Evolutionary conservation across 495 filamentous ascomycete species (phyloP), one percentile per base, ranked within the genome.

Genomic region (Tuber aestivum): DNA sequence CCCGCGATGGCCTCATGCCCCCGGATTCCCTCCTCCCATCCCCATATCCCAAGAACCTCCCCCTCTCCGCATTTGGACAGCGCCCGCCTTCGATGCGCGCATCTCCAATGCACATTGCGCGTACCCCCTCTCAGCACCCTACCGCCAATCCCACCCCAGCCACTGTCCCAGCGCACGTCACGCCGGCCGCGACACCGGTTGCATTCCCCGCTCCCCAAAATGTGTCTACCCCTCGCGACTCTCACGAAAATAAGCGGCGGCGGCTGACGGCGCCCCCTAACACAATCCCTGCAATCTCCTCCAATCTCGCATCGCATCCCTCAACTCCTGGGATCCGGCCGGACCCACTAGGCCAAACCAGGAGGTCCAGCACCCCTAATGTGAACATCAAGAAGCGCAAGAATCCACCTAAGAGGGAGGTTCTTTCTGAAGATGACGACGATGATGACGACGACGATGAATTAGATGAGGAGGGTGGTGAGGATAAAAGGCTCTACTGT

Each of bases 401-500:
- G 77, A 78, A 74, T 74, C 80, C 81, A 50, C 77, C 77, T 56
- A 82, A 82, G 74, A 72, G 80, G 70, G 80, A 82, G 70, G 32
- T 77, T 12, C 77, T 80, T 76, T 78, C 80, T 68, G 80, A 80
- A 48, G 83, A 65, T 32, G 83, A 84, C 56, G 86, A 86, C 7
- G 89, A 87, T 38, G 90, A 92, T n/a, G n/a, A n/a, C 74, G 86
- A 90, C 45, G 91, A 89, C 45, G 89, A 90, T 48, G 92, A 92
- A 18, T 88, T 91, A 1, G 92, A 92, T 44, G 93, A 94, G 69
- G 95, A 96, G 65, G 93, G 95, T 44, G 93, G 91, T 69, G 91
- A 92, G 73, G 95, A 98, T 85, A 91, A 93, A 70, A 90, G 90
- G 81, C 92, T 94, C 76, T 99, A 99, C 84, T 99, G 95, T 85